phyloP scores from a whole-genome alignment of 106 monocot species.

The Xerophyta viscosa region DNA sequence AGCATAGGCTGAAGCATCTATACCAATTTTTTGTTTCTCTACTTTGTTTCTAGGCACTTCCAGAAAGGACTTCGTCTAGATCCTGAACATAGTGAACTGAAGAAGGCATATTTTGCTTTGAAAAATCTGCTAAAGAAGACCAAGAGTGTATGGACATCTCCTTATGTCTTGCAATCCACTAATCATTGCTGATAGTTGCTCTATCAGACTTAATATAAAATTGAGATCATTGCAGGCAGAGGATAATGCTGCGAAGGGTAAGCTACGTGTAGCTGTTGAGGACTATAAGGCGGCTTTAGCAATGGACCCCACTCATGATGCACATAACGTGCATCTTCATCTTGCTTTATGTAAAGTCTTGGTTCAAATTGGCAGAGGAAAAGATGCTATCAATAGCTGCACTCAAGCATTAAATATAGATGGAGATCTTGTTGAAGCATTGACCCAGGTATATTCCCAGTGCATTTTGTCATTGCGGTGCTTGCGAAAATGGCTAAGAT shows the following conservation, averaged over 20 bases:
- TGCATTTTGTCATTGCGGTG: too few species aligned
- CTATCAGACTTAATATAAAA: background rate
- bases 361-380: constrained; percentile 93
- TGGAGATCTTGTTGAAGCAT: constrained; percentile 81
- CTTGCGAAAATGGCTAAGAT: too few species aligned
- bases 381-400: constrained; percentile 80
- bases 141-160: constrained; percentile 49
- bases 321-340: constrained; percentile 85
- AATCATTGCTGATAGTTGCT: background rate
- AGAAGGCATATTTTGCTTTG: constrained; percentile 97
- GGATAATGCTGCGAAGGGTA: constrained; percentile 87
- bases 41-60: constrained; percentile 51
- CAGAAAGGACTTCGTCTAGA: constrained; percentile 92
- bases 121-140: constrained; percentile 94
- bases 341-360: constrained; percentile 84
- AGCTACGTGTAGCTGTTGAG: constrained; percentile 73
- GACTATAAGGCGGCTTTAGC: constrained; percentile 82
- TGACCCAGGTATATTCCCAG: constrained; percentile 49
- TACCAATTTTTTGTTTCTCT: background rate
- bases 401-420: constrained; percentile 82
- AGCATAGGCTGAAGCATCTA: background rate
- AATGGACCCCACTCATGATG: constrained; percentile 62
- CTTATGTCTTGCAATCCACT: background rate
- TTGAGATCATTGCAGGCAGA: constrained; percentile 55
- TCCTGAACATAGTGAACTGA: constrained; percentile 85